phyloP scores from a whole-genome alignment of 2,329 filamentous ascomycete species.

The Fusarium marasasianum region DNA sequence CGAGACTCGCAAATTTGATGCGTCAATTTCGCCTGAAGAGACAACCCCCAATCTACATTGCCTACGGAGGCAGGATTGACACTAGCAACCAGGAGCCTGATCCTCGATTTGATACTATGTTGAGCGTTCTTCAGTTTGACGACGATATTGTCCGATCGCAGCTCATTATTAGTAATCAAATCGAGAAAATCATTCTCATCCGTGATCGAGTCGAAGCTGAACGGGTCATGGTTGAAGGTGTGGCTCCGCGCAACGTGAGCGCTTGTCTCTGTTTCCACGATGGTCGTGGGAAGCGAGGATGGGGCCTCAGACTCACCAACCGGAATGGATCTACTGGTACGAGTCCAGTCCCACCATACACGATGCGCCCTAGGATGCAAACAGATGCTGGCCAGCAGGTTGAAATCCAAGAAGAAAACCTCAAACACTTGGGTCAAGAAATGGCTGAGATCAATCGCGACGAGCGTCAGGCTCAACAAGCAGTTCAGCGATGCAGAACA shows the following conservation, averaged over 20 bases:
- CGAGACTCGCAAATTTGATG: conserved; percentile 73
- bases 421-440: conserved; percentile 65
- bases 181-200: conserved; percentile 88
- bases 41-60: conserved; percentile 51
- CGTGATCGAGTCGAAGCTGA: conserved; percentile 73
- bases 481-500: conserved; percentile 58
- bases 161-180: conserved; percentile 81
- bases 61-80: conserved; percentile 49
- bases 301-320: conserved; percentile 67
- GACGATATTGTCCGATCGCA: conserved; percentile 81
- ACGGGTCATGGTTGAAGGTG: conserved; percentile 71
- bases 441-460: conserved; percentile 61
- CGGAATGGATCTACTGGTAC: conserved; percentile 54
- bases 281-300: conserved; percentile 59
- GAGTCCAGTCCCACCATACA: conserved; percentile 57
- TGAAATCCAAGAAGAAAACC: conserved; percentile 57
- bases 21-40: conserved; percentile 64
- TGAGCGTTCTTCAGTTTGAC: conserved; percentile 84
- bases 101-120: conserved; percentile 75
- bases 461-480: conserved; percentile 57
- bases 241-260: conserved; percentile 73
- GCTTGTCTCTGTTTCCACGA: conserved; percentile 77
- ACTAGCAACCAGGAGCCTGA: conserved; percentile 73
- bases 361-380: conserved; percentile 75
- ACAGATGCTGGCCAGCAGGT: conserved; percentile 78